Conservation (phyloP, 2,329 filamentous ascomycete species). For the Fusarium penzigii region DNA sequence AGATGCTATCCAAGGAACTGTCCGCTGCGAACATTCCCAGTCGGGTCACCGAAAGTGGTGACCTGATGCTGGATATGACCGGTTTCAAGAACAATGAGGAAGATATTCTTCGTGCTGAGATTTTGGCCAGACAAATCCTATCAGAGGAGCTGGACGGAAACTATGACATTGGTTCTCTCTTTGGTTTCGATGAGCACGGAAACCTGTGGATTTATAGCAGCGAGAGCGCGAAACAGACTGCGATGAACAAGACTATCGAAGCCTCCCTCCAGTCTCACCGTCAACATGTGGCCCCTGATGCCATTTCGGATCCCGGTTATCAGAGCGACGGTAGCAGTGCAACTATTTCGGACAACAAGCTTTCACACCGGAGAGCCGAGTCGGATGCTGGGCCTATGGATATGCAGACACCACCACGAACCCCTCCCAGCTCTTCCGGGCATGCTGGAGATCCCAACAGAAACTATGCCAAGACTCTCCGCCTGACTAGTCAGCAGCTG, state of each 20-base stretch:
- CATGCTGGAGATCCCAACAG: constrained; percentile 69
- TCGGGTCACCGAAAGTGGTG: constrained; percentile 87
- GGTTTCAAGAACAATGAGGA: constrained; percentile 94
- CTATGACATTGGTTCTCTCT: constrained; percentile 93
- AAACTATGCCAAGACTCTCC: constrained; percentile 95
- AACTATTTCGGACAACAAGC: constrained; percentile 47
- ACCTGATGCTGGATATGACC: constrained; percentile 98
- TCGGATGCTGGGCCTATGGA: constrained; percentile 60
- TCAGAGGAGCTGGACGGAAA: constrained; percentile 91
- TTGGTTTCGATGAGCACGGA: constrained; percentile 91
- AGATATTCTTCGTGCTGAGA: constrained; percentile 86
- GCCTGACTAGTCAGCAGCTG: constrained; percentile 92
- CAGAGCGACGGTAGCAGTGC: constrained; percentile 81
- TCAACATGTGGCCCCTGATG: constrained; percentile 67
- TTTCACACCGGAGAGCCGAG: constrained; percentile 64
- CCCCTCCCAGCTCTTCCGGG: constrained; percentile 64
- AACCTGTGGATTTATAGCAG: constrained; percentile 99
- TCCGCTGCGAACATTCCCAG: constrained; percentile 90
- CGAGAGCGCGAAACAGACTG: constrained; percentile 90
- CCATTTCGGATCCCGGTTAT: constrained; percentile 89
- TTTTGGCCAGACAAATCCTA: constrained; percentile 89
- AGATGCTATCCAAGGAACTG: constrained; percentile 82
- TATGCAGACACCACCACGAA: constrained; percentile 65
- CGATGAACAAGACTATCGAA: constrained; percentile 66
- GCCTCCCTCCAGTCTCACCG: constrained; percentile 47